Evolutionary conservation across 441 rosid genomes (phyloP).

Genomic region (Adansonia grandidieri): DNA sequence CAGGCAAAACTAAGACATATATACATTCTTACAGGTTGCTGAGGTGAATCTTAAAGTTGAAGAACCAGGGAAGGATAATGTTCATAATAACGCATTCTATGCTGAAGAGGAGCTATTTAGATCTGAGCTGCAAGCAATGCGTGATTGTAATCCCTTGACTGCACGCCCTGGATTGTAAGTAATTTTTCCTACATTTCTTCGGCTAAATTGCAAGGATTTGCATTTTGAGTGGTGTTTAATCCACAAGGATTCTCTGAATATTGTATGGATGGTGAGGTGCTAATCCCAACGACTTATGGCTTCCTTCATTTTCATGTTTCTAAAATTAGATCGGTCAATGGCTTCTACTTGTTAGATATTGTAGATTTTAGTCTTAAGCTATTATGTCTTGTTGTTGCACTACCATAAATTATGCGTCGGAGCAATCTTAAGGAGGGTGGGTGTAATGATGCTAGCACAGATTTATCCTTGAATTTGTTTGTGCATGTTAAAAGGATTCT

Average conservation of each 20-base stretch:
- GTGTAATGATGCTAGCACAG: background rate
- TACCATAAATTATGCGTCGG: background rate
- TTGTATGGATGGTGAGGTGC: background rate
- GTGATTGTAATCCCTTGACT: conserved; percentile 52
- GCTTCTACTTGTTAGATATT: no score
- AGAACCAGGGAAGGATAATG: conserved; percentile 53
- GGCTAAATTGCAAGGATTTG: background rate
- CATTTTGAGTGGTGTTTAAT: background rate
- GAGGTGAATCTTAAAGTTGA: conserved; percentile 59
- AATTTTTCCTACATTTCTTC: background rate
- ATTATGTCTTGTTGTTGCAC: background rate
- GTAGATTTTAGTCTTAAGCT: background rate
- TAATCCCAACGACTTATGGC: background rate
- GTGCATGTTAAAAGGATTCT: no score
- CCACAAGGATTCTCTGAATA: background rate
- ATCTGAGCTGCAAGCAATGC: conserved; percentile 53
- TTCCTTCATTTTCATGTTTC: background rate
- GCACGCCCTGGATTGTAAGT: conserved; percentile 60
- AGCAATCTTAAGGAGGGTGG: background rate
- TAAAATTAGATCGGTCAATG: background rate
- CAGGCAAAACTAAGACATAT: background rate
- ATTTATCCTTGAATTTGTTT: background rate
- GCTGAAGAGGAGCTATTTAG: conserved; percentile 53
- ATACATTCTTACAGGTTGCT: conserved; percentile 34
- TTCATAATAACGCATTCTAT: conserved; percentile 57